Evolutionary conservation across 257 asterid species (phyloP), one percentile per base, ranked within the genome.

Genomic region (Plantago ovata): DNA sequence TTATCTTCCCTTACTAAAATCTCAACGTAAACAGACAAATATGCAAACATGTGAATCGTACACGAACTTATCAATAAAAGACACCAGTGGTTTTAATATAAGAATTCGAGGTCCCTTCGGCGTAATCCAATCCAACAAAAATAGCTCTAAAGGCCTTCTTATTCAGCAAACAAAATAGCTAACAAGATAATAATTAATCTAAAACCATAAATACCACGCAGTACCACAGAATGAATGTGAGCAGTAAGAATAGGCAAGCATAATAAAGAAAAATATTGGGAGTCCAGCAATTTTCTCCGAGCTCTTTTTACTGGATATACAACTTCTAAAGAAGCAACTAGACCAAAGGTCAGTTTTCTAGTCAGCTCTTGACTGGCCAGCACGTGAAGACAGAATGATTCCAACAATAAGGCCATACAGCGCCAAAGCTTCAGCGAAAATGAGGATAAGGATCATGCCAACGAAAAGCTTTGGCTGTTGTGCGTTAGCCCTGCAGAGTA

Each of bases 281-380:
- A 28, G 36, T 28, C 56, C 56, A 50, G 38, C 23, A 50, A 20
- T 15, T 11, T 49, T 49, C 56, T 50, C 13, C 38, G 38, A 50
- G 56, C 56, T 50, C 23, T 12, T 50, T 50, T 28, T 23, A n/a
- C 56, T 12, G 56, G 56, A 50, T 32, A 50, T 50, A 36, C 38
- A 50, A 22, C 56, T 50, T 36, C 56, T 22, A 36, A 3, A 12
- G 16, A n/a, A 36, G 56, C 18, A 50, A 50, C 21, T 16, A 2
- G 56, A 36, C 14, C 38, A 50, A 4, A 20, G 38, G 3, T 50
- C 14, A 12, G 38, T 9, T 50, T 15, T 36, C 14, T 50, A 83
- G 65, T 80, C 87, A 23, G 92, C 92, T 70, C 92, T 75, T 24
- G 92, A 83, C 70, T 83, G 92, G 62, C 87, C 92, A 42, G 92